phyloP scores from a whole-genome alignment of 129 eudicot species.

The Mikania micrantha region DNA sequence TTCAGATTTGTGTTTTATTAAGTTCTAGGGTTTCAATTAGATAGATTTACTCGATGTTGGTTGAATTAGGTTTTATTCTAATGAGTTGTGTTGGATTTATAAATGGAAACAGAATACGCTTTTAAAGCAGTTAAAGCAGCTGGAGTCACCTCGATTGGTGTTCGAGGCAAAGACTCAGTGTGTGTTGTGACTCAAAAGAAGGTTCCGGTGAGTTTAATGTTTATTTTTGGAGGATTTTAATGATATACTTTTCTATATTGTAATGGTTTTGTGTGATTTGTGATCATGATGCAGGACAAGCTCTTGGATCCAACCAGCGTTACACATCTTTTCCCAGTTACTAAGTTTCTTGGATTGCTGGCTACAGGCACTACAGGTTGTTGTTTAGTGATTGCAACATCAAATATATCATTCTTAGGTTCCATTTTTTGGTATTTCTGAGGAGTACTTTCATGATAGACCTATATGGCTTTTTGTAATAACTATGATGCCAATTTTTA shows the following conservation, averaged over 20 bases:
- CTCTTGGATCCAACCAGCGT: constrained; percentile 94
- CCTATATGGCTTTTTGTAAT: not conserved
- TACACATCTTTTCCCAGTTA: constrained; percentile 81
- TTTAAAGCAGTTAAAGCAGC: constrained; percentile 94
- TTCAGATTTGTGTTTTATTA: not conserved
- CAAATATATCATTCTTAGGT: not conserved
- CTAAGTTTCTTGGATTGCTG: constrained; percentile 77
- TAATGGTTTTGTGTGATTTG: not conserved
- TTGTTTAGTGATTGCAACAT: not conserved
- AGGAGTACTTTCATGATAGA: not conserved
- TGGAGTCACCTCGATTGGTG: constrained; percentile 89
- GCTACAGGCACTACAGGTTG: constrained; percentile 97
- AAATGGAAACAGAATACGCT: constrained; percentile 58
- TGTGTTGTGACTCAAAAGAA: constrained; percentile 98
- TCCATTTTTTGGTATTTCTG: not conserved
- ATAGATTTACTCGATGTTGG: not conserved
- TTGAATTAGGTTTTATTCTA: constrained; percentile 9
- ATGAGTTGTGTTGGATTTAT: constrained; percentile 16
- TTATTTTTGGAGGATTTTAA: not conserved
- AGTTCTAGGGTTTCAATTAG: not conserved
- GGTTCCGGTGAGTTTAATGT: constrained; percentile 65
- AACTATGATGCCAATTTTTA: not conserved
- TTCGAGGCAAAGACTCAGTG: constrained; percentile 86
- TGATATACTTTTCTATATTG: not conserved
- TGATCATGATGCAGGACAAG: constrained; percentile 55